Evolutionary conservation across 163 green algal species (phyloP), one percentile per base, ranked within the genome.

Genomic region (Volvox carteri): DNA sequence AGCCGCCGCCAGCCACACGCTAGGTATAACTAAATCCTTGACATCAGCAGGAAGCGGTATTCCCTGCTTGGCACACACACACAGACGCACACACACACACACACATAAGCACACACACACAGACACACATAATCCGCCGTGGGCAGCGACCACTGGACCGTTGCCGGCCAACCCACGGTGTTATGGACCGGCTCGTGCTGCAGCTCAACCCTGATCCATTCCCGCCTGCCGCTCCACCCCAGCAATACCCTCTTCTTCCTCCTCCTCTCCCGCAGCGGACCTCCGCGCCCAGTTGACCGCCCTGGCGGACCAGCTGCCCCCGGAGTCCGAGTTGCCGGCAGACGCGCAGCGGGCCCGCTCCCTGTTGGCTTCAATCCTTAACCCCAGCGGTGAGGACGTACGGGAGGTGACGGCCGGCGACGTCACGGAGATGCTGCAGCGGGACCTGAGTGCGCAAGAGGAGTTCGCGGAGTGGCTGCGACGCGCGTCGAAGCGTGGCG

Each of bases 401-500:
- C 62, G 62, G 30, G 44, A 87, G 42, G 62, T 33, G 14, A 78
- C 80, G 3, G 48, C n/a, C 2, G 80, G 80, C 30, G 80, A 87
- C 30, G 33, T 78, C 11, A 39, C 44, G 0, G 80, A 87, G 44
- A 70, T 87, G 62, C 60, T 87, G 18, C 42, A 60, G 1, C 62
- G 80, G 9, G 81, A 87, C 44, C 33, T 72, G 0, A 54, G 54
- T 1, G 81, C 46, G 23, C 28, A 42, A 14, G 12, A 19, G 30
- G 65, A 87, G 65, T 87, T 80, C 81, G 28, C 14, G 33, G 33
- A 72, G 33, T 87, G 81, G 81, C 30, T 74, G 28, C 50, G 50
- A 1, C 42, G 44, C n/a, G 35, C 50, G 28, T 65, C 54, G 28
- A 19, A 23, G n/a, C 33, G 42, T 46, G 30, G 35, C 80, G 30